Evolutionary conservation across 2,329 filamentous ascomycete species (phyloP).

Genomic region (Fusarium chaquense): DNA sequence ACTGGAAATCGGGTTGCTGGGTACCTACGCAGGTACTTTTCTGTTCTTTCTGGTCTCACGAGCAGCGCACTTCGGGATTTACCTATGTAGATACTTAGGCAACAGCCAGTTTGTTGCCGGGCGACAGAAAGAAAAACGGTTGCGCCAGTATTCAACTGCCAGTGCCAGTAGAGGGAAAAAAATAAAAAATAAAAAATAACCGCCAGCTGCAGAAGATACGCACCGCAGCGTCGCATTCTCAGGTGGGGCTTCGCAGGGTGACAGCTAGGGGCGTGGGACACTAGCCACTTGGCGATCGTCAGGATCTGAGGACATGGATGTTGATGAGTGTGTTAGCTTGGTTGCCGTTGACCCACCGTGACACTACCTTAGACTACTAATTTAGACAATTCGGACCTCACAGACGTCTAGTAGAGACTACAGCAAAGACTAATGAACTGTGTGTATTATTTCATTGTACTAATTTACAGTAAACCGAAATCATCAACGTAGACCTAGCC

Average conservation of each 20-base stretch:
- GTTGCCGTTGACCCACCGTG: too few species aligned
- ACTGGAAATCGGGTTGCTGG: neutral
- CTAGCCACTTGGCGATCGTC: too few species aligned
- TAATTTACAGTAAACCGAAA: neutral
- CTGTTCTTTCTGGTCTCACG: neutral
- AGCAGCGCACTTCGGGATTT: neutral
- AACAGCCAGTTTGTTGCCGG: neutral
- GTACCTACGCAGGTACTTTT: neutral
- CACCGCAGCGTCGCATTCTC: too few species aligned
- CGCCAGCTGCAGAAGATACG: neutral
- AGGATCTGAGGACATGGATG: too few species aligned
- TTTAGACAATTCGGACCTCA: constrained; percentile 12
- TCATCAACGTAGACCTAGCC: neutral
- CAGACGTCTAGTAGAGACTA: neutral
- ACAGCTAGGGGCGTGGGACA: too few species aligned
- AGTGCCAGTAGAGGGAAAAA: neutral
- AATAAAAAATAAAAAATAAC: neutral
- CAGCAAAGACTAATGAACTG: neutral
- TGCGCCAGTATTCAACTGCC: neutral
- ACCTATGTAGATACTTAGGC: too few species aligned
- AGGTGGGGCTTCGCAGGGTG: too few species aligned
- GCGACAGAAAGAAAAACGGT: neutral
- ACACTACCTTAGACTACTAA: too few species aligned
- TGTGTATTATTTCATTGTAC: neutral
- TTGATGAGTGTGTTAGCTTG: too few species aligned